These are phyloP conservation scores for Russula brevipes DNA, from an alignment of 768 basidiomycete species.

Conservation along the genomic window DNA sequence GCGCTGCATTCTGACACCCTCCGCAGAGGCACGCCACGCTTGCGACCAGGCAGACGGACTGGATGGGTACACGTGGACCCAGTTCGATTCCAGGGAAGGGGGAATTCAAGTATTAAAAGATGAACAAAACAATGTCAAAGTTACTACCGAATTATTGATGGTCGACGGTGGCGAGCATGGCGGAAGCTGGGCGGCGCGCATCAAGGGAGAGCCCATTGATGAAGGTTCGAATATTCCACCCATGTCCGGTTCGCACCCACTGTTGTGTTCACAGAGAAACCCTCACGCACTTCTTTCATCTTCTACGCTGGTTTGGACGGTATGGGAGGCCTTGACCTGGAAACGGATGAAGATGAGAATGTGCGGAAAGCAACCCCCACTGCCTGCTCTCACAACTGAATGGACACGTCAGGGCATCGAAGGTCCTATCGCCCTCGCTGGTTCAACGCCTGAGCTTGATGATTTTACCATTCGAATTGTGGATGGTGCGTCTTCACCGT, in stretches of 20 bases:
- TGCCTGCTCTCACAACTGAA: background rate
- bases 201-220: slow-evolving; percentile 76
- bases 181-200: slow-evolving; percentile 83
- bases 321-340: slow-evolving; percentile 74
- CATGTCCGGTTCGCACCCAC: background rate
- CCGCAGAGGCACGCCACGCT: slow-evolving; percentile 69
- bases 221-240: slow-evolving; percentile 40
- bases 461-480: slow-evolving; percentile 76
- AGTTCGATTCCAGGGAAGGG: slow-evolving; percentile 80
- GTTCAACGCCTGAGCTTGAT: slow-evolving; percentile 72
- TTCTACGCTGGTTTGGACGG: slow-evolving; percentile 90
- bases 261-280: slow-evolving; percentile 29
- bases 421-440: slow-evolving; percentile 64
- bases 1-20: slow-evolving; percentile 11
- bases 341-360: slow-evolving; percentile 68
- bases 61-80: slow-evolving; percentile 79
- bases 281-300: slow-evolving; percentile 68
- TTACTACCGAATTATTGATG: slow-evolving; percentile 84
- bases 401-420: slow-evolving; percentile 57
- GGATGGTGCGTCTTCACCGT: slow-evolving; percentile 50
- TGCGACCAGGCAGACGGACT: slow-evolving; percentile 86
- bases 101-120: slow-evolving; percentile 84
- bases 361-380: slow-evolving; percentile 39
- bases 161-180: slow-evolving; percentile 76
- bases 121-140: slow-evolving; percentile 72